phyloP scores from a whole-genome alignment of 2,329 filamentous ascomycete species.

The Trichoderma cornu-damae region DNA sequence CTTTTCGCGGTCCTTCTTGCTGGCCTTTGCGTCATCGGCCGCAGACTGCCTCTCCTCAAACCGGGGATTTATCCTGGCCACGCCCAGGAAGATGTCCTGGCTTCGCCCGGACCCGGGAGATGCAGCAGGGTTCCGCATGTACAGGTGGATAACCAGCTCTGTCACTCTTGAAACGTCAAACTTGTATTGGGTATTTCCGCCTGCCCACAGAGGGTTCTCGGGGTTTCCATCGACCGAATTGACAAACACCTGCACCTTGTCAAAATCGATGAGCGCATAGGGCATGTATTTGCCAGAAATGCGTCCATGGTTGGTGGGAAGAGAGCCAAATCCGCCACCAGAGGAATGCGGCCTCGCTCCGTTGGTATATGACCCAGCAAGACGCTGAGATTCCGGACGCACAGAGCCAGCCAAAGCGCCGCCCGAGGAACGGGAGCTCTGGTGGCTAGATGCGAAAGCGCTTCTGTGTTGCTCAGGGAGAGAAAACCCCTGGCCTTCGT shows the following conservation, averaged over 20 bases:
- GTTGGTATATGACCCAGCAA: conserved; percentile 59
- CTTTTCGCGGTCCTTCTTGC: conserved; percentile 82
- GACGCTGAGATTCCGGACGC: conserved; percentile 51
- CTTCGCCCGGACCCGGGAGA: conserved; percentile 81
- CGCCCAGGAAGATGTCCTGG: conserved; percentile 94
- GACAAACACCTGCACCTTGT: conserved; percentile 98
- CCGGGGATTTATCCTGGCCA: conserved; percentile 81
- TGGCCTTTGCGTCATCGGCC: conserved; percentile 73
- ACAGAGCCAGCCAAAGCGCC: conserved; percentile 45
- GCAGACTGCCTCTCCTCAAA: conserved; percentile 74
- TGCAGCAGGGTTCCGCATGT: conserved; percentile 87
- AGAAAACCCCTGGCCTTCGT: conserved; percentile 86
- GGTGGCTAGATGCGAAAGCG: conserved; percentile 67
- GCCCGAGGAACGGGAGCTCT: conserved; percentile 68
- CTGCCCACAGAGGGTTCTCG: conserved; percentile 92
- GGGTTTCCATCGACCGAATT: conserved; percentile 93
- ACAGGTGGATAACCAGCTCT: conserved; percentile 84
- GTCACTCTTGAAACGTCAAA: conserved; percentile 96
- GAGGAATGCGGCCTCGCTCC: conserved; percentile 76
- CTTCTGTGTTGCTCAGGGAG: conserved; percentile 85
- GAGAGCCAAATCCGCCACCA: conserved; percentile 71
- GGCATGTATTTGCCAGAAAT: conserved; percentile 96
- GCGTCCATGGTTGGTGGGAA: conserved; percentile 90
- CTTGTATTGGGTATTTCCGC: conserved; percentile 98
- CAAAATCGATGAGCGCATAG: conserved; percentile 94